Evolutionary conservation across 345 rosid genomes (phyloP).

Genomic region (Pseudoturritis turrita): DNA sequence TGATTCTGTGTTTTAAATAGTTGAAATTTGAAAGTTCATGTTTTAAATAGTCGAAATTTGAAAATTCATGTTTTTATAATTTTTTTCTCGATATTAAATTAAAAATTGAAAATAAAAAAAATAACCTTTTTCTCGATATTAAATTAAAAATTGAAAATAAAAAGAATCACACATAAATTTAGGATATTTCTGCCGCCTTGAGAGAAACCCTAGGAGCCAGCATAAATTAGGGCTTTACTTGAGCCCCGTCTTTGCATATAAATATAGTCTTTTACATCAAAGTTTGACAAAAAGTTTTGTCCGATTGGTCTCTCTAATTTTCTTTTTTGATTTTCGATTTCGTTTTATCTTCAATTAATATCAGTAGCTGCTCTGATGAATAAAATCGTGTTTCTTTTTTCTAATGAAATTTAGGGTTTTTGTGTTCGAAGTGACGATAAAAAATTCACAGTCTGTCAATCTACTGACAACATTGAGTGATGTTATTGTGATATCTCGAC

Average conservation of each 20-base stretch:
- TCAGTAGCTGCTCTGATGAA: constrained; percentile 12
- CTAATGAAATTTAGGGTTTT: background rate
- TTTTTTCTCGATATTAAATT: no score
- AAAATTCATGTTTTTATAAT: no score
- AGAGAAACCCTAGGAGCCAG: background rate
- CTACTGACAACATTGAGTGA: constrained; percentile 23
- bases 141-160: no score
- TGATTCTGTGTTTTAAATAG: no score
- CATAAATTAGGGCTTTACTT: constrained; percentile 3
- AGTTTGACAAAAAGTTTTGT: no score
- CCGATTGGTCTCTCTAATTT: background rate
- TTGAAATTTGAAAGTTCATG: no score
- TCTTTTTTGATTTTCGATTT: background rate
- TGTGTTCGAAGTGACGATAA: constrained; percentile 16
- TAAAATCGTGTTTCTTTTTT: background rate
- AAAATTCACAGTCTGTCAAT: constrained; percentile 24
- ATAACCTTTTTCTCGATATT: no score
- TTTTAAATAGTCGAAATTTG: no score
- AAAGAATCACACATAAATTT: background rate
- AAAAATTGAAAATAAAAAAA: no score
- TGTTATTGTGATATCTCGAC: constrained; percentile 29
- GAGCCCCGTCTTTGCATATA: background rate
- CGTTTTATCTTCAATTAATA: background rate
- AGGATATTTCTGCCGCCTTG: background rate
- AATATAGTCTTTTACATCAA: background rate